Percentiles rank a stretch among this genome's conserved stretches.
phyloP scores from a whole-genome alignment of 176 grass and related monocot genomes.

The Aegilops tauschii region DNA sequence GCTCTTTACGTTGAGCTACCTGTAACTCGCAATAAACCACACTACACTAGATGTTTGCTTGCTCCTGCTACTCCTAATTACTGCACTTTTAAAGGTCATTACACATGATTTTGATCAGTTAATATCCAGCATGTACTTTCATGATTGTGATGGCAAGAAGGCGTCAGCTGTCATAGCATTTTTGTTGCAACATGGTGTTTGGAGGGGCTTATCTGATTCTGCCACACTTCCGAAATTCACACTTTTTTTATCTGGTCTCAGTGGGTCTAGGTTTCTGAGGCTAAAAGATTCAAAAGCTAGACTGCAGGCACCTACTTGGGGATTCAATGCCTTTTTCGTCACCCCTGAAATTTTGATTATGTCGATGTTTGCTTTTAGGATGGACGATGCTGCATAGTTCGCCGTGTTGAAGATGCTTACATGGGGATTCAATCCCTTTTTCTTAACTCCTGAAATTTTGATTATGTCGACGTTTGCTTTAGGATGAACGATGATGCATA shows the following conservation, averaged over 20 bases:
- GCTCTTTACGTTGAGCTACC: no score
- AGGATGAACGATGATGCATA: not conserved
- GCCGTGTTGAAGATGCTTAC: no score
- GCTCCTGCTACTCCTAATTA: not conserved
- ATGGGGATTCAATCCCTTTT: no score
- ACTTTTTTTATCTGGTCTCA: not conserved
- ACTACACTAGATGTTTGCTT: not conserved
- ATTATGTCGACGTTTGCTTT: not conserved
- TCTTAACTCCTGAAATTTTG: not conserved
- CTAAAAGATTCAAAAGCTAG: conserved; percentile 7
- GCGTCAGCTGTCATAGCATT: not conserved
- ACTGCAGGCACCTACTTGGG: no score
- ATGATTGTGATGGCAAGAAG: not conserved
- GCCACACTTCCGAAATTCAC: not conserved
- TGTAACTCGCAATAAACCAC: no score
- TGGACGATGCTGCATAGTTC: no score
- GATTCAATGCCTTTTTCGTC: no score
- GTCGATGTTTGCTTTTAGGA: no score
- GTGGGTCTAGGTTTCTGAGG: not conserved
- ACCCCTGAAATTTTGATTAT: no score
- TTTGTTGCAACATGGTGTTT: not conserved
- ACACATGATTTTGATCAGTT: not conserved
- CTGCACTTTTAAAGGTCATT: not conserved
- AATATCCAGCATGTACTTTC: not conserved
- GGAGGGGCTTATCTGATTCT: not conserved